Evolutionary conservation across 2,329 filamentous ascomycete species (phyloP).

Genomic region (Arthroderma uncinatum): DNA sequence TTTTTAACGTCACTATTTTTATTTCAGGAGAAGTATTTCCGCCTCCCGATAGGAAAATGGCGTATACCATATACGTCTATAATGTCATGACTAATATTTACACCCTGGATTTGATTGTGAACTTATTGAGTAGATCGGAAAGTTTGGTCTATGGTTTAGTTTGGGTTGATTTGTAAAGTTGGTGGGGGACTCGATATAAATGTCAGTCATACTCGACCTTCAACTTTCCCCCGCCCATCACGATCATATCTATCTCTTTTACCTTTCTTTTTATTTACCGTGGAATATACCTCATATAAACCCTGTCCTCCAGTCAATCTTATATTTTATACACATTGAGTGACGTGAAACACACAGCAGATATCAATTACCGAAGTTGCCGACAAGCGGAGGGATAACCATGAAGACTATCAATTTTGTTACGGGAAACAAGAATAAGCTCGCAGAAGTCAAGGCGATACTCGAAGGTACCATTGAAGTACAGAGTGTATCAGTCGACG

Average conservation of each 20-base stretch:
- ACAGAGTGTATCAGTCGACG: slow-evolving; percentile 61
- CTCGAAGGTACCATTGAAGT: slow-evolving; percentile 63
- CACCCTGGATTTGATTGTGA: too few species aligned
- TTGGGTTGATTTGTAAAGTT: neutral
- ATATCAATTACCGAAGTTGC: neutral
- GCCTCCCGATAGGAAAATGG: too few species aligned
- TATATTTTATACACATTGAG: too few species aligned
- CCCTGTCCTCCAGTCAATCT: too few species aligned
- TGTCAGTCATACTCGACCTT: neutral
- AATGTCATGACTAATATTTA: too few species aligned
- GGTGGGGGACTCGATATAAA: neutral
- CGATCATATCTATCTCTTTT: neutral
- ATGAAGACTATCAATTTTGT: slow-evolving; percentile 70
- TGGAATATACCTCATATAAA: too few species aligned
- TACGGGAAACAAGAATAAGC: slow-evolving; percentile 90
- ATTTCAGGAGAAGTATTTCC: too few species aligned
- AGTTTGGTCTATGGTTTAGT: neutral
- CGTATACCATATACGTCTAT: too few species aligned
- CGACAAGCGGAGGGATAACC: slow-evolving; percentile 27
- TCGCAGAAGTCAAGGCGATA: slow-evolving; percentile 79
- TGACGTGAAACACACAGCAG: too few species aligned
- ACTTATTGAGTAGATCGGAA: too few species aligned
- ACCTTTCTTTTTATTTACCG: neutral
- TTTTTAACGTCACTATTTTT: too few species aligned
- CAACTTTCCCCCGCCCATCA: neutral